phyloP scores from a whole-genome alignment of 2,329 filamentous ascomycete genomes.

The Davidsoniella virescens region DNA sequence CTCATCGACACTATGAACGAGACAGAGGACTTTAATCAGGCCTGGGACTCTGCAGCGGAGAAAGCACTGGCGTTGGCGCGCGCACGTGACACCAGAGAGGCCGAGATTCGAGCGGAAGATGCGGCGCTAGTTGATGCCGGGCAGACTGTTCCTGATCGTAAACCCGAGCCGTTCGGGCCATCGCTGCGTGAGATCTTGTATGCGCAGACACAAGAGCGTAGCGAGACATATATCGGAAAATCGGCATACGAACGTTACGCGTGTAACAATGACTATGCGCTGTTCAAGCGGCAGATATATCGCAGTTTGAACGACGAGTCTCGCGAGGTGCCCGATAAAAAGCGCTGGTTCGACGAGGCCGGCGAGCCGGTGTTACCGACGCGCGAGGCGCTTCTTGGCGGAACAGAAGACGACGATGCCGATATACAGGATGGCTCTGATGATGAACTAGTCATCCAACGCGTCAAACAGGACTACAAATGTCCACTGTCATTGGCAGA shows the following conservation, averaged over 20 bases:
- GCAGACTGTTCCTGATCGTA: background rate
- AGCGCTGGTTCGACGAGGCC: constrained; percentile 35
- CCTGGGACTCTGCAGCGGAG: constrained; percentile 24
- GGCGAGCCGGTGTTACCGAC: constrained; percentile 24
- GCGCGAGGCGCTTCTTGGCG: constrained; percentile 13
- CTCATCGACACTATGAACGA: constrained; percentile 33
- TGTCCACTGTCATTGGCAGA: constrained; percentile 52
- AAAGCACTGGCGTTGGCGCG: constrained; percentile 11
- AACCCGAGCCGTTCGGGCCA: background rate
- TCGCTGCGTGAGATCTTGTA: background rate
- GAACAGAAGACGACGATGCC: constrained; percentile 24
- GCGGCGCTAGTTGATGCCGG: background rate
- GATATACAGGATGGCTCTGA: constrained; percentile 38
- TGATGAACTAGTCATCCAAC: constrained; percentile 52
- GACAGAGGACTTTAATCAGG: constrained; percentile 30
- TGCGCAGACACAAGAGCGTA: background rate
- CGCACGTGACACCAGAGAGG: background rate
- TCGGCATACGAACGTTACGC: constrained; percentile 32
- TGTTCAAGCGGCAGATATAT: constrained; percentile 43
- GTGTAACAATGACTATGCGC: constrained; percentile 39
- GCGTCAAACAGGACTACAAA: constrained; percentile 46
- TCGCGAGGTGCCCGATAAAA: constrained; percentile 35
- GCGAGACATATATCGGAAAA: constrained; percentile 20
- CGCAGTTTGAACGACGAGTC: constrained; percentile 33
- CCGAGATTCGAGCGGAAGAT: background rate